Percentiles rank a stretch among this genome's conserved stretches.
These are phyloP conservation scores for Phytophthora pisi DNA, from an alignment of 352 stramenopile genomes.

Conservation along the genomic window DNA sequence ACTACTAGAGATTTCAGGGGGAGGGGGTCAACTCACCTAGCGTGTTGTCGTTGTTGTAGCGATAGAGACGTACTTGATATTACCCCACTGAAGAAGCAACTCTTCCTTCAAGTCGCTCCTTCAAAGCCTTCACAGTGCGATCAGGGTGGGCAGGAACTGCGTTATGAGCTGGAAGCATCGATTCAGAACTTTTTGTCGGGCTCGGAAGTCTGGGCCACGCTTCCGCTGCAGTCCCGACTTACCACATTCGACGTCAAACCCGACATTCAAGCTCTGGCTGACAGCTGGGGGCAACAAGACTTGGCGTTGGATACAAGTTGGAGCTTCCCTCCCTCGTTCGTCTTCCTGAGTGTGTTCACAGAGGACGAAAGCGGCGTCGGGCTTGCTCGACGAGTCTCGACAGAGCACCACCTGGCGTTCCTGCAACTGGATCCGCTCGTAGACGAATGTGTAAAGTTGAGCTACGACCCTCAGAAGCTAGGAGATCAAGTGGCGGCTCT, in stretches of 20 bases:
- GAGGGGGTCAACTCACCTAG: not conserved
- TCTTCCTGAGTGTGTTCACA: conserved; percentile 37
- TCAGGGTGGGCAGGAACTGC: conserved; percentile 23
- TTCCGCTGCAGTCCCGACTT: conserved; percentile 26
- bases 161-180: conserved; percentile 30
- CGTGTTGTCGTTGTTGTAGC: conserved; percentile 11
- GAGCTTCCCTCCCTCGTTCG: conserved; percentile 22
- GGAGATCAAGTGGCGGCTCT: conserved; percentile 38
- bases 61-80: conserved; percentile 25
- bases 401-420: conserved; percentile 44
- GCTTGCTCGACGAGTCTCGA: conserved; percentile 35
- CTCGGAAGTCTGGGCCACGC: conserved; percentile 34
- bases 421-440: conserved; percentile 51
- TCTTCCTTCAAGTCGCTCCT: conserved; percentile 24
- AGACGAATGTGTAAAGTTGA: conserved; percentile 59
- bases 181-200: conserved; percentile 35
- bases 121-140: not conserved
- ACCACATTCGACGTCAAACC: conserved; percentile 15
- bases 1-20: not conserved
- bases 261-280: conserved; percentile 26
- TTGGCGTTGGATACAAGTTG: conserved; percentile 30
- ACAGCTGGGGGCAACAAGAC: conserved; percentile 9
- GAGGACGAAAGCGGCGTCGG: conserved; percentile 31
- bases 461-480: conserved; percentile 59
- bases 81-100: conserved; percentile 26